These are phyloP conservation scores for Sporothrix inflata DNA, from an alignment of 2,329 filamentous ascomycete genomes.

Conservation along the genomic window DNA sequence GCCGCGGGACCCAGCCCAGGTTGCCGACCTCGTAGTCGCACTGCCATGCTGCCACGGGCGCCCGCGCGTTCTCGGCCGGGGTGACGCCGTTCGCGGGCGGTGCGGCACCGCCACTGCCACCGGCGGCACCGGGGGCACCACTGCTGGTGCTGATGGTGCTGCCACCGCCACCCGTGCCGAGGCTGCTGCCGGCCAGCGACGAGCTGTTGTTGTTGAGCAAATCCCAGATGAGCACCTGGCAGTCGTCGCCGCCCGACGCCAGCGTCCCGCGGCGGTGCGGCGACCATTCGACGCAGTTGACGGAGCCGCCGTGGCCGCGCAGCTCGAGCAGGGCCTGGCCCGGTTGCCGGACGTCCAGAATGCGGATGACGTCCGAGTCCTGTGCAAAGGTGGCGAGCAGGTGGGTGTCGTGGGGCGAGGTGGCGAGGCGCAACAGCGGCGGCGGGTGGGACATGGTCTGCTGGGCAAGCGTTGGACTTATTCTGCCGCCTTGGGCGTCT, in stretches of 20 bases:
- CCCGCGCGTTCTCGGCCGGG: slow-evolving; percentile 61
- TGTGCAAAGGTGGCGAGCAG: slow-evolving; percentile 96
- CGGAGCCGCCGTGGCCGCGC: slow-evolving; percentile 78
- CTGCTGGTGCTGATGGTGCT: slow-evolving; percentile 27
- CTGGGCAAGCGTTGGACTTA: slow-evolving; percentile 75
- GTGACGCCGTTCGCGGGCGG: slow-evolving; percentile 51
- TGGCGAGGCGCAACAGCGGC: slow-evolving; percentile 78
- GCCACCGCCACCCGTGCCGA: not conserved
- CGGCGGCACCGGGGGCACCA: not conserved
- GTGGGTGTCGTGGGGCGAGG: slow-evolving; percentile 93
- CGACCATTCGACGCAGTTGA: slow-evolving; percentile 97
- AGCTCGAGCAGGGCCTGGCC: slow-evolving; percentile 94
- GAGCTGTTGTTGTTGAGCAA: slow-evolving; percentile 68
- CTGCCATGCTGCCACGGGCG: slow-evolving; percentile 76
- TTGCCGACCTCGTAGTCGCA: slow-evolving; percentile 88
- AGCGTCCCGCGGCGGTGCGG: slow-evolving; percentile 79
- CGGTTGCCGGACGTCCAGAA: slow-evolving; percentile 93
- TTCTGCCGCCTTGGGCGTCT: slow-evolving; percentile 63
- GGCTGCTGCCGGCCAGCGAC: slow-evolving; percentile 27
- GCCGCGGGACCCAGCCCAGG: slow-evolving; percentile 79
- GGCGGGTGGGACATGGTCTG: slow-evolving; percentile 78
- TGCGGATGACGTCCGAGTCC: slow-evolving; percentile 89
- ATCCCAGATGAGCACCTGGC: slow-evolving; percentile 91
- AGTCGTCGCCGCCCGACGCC: slow-evolving; percentile 90
- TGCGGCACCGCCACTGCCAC: not conserved